Evolutionary conservation across 179 eudicot genomes (phyloP).

Genomic region (Silene noctiflora): DNA sequence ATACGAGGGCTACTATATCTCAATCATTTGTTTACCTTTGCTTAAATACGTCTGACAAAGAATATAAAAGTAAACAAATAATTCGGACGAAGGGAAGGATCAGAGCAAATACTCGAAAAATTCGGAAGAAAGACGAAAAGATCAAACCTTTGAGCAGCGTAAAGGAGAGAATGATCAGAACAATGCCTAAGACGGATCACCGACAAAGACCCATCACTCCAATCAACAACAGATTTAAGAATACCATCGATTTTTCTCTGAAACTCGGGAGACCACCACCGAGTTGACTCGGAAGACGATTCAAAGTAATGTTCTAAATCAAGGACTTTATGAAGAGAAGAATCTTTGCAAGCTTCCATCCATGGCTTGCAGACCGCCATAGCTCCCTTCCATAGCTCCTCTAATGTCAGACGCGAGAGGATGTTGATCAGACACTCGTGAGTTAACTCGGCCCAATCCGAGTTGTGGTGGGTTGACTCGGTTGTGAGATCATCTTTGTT

Average conservation of each 20-base stretch:
- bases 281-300: slow-evolving; percentile 53
- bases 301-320: slow-evolving; percentile 65
- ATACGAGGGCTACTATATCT: no score
- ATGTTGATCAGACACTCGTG: slow-evolving; percentile 69
- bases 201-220: slow-evolving; percentile 54
- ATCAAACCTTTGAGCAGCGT: slow-evolving; percentile 60
- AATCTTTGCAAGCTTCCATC: slow-evolving; percentile 61
- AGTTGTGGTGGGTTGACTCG: slow-evolving; percentile 19
- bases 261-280: slow-evolving; percentile 74
- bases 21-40: neutral
- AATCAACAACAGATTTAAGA: slow-evolving; percentile 51
- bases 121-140: neutral
- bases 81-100: neutral
- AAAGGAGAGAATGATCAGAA: slow-evolving; percentile 59
- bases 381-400: slow-evolving; percentile 61
- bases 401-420: slow-evolving; percentile 56
- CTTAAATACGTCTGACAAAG: neutral
- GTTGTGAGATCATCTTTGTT: neutral
- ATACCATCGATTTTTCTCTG: slow-evolving; percentile 59
- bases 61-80: neutral
- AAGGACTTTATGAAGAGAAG: slow-evolving; percentile 49
- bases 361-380: slow-evolving; percentile 81
- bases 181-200: slow-evolving; percentile 76
- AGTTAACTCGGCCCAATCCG: slow-evolving; percentile 73
- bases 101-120: neutral